Evolutionary conservation across 2,329 filamentous ascomycete species (phyloP).

Genomic region (Fusarium falciforme): DNA sequence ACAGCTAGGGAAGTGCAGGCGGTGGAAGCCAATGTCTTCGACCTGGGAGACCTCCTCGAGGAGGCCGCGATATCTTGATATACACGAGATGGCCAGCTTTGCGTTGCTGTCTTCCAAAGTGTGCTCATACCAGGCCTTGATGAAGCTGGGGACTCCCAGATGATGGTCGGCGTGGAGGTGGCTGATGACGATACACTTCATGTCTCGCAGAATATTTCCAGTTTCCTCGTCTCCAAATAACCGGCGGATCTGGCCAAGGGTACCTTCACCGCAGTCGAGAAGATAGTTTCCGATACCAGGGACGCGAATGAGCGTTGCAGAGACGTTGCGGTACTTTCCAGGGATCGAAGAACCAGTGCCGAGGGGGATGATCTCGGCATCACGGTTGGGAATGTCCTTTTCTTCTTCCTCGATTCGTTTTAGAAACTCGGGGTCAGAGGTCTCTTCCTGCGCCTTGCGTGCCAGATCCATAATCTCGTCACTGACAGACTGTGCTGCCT

Average conservation of each 20-base stretch:
- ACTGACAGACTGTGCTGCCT: constrained; percentile 54
- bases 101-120: constrained; percentile 52
- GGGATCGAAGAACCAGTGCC: constrained; percentile 92
- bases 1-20: constrained; percentile 54
- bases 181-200: constrained; percentile 90
- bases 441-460: constrained; percentile 55
- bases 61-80: constrained; percentile 78
- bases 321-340: constrained; percentile 96
- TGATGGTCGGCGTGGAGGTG: constrained; percentile 98
- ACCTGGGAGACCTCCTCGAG: constrained; percentile 82
- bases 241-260: constrained; percentile 85
- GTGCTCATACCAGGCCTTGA: constrained; percentile 81
- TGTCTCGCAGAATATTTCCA: constrained; percentile 76
- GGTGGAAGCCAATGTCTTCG: constrained; percentile 78
- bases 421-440: constrained; percentile 59
- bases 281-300: constrained; percentile 90
- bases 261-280: constrained; percentile 93
- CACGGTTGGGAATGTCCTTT: constrained; percentile 75
- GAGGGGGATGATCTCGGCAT: constrained; percentile 86
- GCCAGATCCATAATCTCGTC: constrained; percentile 65
- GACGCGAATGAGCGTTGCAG: constrained; percentile 84
- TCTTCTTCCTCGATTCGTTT: constrained; percentile 63
- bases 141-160: constrained; percentile 82
- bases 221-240: constrained; percentile 75
- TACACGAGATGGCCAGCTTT: constrained; percentile 75